Conservation (phyloP, 495 filamentous ascomycete species). For the Durotheca rogersii region DNA sequence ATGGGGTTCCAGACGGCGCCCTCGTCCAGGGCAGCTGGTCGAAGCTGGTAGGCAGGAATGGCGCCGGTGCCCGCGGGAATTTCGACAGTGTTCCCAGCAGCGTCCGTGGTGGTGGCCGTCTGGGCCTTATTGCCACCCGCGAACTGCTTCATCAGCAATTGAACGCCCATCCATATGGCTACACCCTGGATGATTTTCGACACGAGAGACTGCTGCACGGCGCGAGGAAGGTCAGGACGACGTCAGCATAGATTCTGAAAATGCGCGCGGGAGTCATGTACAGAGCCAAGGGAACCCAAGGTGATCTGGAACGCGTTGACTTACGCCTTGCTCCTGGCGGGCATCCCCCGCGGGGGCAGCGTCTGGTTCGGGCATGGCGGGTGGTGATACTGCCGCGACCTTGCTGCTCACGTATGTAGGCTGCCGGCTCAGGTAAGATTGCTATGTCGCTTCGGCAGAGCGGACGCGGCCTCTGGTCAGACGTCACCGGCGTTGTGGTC, state of each 20-base stretch:
- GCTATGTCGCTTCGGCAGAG: conserved; percentile 1
- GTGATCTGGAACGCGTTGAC: conserved; percentile 25
- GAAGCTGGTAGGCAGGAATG: conserved; percentile 66
- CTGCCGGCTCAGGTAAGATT: conserved; percentile 5
- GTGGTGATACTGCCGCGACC: conserved; percentile 3
- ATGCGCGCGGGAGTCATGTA: background rate
- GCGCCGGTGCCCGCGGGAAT: conserved; percentile 46
- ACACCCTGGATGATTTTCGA: conserved; percentile 43
- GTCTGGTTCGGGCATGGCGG: conserved; percentile 41
- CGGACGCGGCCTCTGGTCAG: conserved; percentile 2
- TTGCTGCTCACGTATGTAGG: conserved; percentile 10
- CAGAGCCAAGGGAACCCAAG: background rate
- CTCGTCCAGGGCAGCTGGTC: conserved; percentile 58
- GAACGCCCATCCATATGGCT: conserved; percentile 48
- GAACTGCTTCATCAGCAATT: conserved; percentile 49
- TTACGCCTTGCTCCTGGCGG: conserved; percentile 42
- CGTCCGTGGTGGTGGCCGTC: conserved; percentile 47
- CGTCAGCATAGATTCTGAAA: conserved; percentile 21
- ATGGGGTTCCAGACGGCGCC: conserved; percentile 68
- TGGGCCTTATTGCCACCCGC: conserved; percentile 49
- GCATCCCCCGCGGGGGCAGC: conserved; percentile 32
- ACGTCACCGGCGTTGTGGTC: conserved; percentile 6
- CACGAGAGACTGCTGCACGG: conserved; percentile 35
- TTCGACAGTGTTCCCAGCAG: conserved; percentile 48
- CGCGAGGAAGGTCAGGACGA: background rate